Percentiles rank a stretch among this genome's conserved stretches.
These are phyloP conservation scores for Alternaria sp. DNA, from an alignment of 2,329 filamentous ascomycete species.

Conservation along the genomic window DNA sequence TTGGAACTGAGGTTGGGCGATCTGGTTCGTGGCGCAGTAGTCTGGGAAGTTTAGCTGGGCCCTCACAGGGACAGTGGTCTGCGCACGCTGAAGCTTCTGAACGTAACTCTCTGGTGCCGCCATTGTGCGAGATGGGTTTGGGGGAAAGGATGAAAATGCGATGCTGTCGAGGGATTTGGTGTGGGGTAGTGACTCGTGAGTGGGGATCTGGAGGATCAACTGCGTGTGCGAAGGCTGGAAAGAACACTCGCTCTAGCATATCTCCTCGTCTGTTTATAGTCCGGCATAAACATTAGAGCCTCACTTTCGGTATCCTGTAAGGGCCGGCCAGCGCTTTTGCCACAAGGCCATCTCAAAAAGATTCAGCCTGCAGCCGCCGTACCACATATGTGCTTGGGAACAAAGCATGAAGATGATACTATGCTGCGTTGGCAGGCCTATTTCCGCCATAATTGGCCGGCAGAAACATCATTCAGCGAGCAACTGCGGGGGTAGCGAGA, in stretches of 20 bases:
- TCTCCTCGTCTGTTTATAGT: slow-evolving; percentile 41
- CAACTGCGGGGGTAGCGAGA: slow-evolving; percentile 34
- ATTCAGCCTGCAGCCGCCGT: slow-evolving; percentile 28
- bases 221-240: slow-evolving; percentile 27
- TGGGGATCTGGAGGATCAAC: slow-evolving; percentile 31
- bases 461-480: slow-evolving; percentile 29
- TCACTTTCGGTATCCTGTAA: slow-evolving; percentile 32
- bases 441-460: slow-evolving; percentile 36
- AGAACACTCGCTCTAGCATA: slow-evolving; percentile 29
- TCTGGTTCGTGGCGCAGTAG: slow-evolving; percentile 41
- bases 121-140: slow-evolving; percentile 30
- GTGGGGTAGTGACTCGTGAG: slow-evolving; percentile 30
- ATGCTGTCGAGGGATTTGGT: slow-evolving; percentile 19
- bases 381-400: slow-evolving; percentile 25
- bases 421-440: slow-evolving; percentile 39
- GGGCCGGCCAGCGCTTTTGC: slow-evolving; percentile 26
- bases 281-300: slow-evolving; percentile 27
- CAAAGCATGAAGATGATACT: slow-evolving; percentile 31
- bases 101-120: slow-evolving; percentile 39
- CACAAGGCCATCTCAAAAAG: slow-evolving; percentile 30
- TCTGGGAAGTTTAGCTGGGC: slow-evolving; percentile 28
- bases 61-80: not conserved
- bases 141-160: slow-evolving; percentile 15
- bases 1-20: slow-evolving; percentile 46
- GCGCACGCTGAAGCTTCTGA: slow-evolving; percentile 43